Evolutionary conservation across 73 alveolate genomes (phyloP).

Genomic region (Durusdinium trenchii): DNA sequence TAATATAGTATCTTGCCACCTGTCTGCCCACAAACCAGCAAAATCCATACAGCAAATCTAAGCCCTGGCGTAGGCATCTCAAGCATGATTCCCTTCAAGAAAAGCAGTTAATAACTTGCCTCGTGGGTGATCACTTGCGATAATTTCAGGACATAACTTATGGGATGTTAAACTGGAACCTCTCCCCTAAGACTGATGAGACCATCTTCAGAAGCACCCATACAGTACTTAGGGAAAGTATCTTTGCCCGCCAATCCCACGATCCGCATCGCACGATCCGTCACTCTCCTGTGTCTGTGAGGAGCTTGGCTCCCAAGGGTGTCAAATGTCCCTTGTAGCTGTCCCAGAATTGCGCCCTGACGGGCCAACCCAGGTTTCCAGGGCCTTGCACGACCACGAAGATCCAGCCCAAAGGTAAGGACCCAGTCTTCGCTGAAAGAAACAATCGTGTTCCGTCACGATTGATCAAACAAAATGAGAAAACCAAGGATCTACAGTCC

Average conservation of each 20-base stretch:
- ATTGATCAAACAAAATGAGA: too few species aligned
- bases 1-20: too few species aligned
- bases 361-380: constrained; percentile 81
- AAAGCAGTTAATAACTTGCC: too few species aligned
- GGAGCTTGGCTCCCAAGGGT: constrained; percentile 64
- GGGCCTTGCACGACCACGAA: constrained; percentile 44
- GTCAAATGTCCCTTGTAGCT: constrained; percentile 87
- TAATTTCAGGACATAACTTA: not conserved
- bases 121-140: too few species aligned
- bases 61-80: too few species aligned
- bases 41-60: too few species aligned
- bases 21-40: too few species aligned
- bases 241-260: not conserved
- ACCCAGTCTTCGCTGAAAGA: too few species aligned
- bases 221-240: not conserved
- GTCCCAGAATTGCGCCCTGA: constrained; percentile 92
- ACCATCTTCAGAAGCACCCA: not conserved
- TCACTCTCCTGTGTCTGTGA: constrained; percentile 61
- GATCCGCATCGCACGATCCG: not conserved
- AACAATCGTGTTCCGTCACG: too few species aligned
- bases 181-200: not conserved
- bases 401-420: too few species aligned
- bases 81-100: too few species aligned
- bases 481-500: too few species aligned
- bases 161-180: not conserved